Evolutionary conservation across 306 rosid species (phyloP).

Genomic region (Cotoneaster glaucophyllus): DNA sequence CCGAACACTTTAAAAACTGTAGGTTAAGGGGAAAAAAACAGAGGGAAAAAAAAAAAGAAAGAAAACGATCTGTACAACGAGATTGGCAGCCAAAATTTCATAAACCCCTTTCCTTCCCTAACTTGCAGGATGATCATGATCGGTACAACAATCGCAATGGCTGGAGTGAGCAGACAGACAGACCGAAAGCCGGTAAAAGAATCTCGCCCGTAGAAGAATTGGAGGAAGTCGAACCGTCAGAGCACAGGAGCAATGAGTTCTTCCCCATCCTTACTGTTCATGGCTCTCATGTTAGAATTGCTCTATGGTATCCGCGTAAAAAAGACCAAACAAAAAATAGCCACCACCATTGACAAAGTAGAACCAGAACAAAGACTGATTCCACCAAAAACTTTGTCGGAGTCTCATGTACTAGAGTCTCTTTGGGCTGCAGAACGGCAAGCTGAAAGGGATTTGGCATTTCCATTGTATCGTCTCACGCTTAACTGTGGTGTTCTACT

Average conservation of each 20-base stretch:
- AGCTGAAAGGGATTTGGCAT: constrained; percentile 14
- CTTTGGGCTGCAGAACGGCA: constrained; percentile 12
- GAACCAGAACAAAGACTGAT: constrained; percentile 19
- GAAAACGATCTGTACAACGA: constrained; percentile 57
- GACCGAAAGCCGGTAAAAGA: constrained; percentile 30
- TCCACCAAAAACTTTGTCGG: constrained; percentile 27
- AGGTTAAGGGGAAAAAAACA: constrained; percentile 14
- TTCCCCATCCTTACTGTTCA: constrained; percentile 17
- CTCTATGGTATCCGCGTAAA: constrained; percentile 18
- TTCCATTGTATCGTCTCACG: neutral
- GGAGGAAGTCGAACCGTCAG: constrained; percentile 12
- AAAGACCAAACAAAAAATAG: constrained; percentile 9
- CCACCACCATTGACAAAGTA: constrained; percentile 25
- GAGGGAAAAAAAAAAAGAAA: constrained; percentile 6
- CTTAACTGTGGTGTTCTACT: constrained; percentile 11
- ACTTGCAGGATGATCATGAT: constrained; percentile 21
- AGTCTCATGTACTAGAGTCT: constrained; percentile 4
- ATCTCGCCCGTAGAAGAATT: constrained; percentile 11
- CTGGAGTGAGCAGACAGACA: constrained; percentile 24
- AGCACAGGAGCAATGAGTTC: constrained; percentile 12
- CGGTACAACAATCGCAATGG: constrained; percentile 25
- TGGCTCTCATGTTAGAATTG: constrained; percentile 26
- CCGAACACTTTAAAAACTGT: constrained; percentile 36
- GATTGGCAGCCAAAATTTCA: constrained; percentile 61
- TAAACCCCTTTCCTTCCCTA: constrained; percentile 26